Evolutionary conservation across 257 asterid species (phyloP), one percentile per base, ranked within the genome.

Genomic region (Scutellaria baicalensis): DNA sequence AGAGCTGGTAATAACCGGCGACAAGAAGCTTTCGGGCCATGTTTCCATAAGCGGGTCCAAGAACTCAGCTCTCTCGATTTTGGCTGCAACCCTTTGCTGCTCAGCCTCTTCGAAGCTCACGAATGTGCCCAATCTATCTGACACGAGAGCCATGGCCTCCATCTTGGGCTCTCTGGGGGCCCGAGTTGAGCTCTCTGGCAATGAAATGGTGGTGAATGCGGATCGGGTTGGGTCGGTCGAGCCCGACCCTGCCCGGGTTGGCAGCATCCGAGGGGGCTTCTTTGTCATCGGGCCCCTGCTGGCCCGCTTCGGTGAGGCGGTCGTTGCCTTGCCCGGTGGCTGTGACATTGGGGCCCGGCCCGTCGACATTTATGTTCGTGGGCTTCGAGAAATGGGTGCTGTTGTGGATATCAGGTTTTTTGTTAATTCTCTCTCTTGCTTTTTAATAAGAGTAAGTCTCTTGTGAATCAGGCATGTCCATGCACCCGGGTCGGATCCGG

Each of bases 311-410:
- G 87, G 87, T 3, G 75, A 77, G 61, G 84, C 87, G 5, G 66
- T 36, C 42, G 79, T 81, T 1, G 78, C 57, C 9, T 60, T 81
- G 5, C 83, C 86, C 0, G 83, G 85, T 16, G 88, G 84, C 1
- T 83, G 88, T 45, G 73, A 75, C 40, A 80, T 83, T 27, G 88
- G 88, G 27, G 58, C 82, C 70, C 80, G 85, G 27, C 85, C 88
- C 3, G 48, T 83, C 8, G 82, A 80, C 54, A 33, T 78, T 17
- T 75, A 78, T 31, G 49, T 78, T 57, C 65, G 71, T 8, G 88
- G 84, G 16, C 80, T 83, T 21, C 74, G 74, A 6, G 77, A 75
- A 54, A 83, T 83, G 44, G 88, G 85, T 36, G 83, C 88, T 45
- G 58, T 48, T 9, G 82, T 83, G 13, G 76, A 80, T 71, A 10